Percentiles rank a stretch among this genome's conserved stretches.
These are phyloP conservation scores for Acanthamoeba divionensis DNA, from an alignment of 208 protist species.

Conservation along the genomic window DNA sequence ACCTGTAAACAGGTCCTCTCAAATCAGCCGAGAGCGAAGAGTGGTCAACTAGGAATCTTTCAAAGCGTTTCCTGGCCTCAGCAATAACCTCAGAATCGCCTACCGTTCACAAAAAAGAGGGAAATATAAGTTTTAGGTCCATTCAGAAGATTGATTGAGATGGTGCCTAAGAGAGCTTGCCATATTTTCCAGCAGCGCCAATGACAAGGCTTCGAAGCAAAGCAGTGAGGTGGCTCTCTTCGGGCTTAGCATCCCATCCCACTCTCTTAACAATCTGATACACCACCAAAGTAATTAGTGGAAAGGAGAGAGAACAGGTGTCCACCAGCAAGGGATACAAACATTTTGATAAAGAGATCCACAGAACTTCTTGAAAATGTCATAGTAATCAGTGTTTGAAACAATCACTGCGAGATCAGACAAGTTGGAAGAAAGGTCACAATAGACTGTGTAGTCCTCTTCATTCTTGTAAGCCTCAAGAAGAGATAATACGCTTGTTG, in stretches of 20 bases:
- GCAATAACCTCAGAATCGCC: neutral
- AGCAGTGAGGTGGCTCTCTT: neutral
- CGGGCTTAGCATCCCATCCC: slow-evolving; percentile 8
- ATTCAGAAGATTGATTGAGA: neutral
- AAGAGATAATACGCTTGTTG: neutral
- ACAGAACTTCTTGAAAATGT: neutral
- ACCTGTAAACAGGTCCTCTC: slow-evolving; percentile 18
- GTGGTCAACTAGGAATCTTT: neutral
- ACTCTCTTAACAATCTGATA: slow-evolving; percentile 30
- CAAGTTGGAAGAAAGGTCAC: slow-evolving; percentile 28
- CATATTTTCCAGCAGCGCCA: slow-evolving; percentile 22
- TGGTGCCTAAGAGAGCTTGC: neutral
- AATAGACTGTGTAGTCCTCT: slow-evolving; percentile 48
- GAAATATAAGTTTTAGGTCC: too few relatives aligned
- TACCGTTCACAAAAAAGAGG: neutral
- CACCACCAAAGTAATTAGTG: neutral
- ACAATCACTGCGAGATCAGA: neutral
- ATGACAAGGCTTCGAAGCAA: neutral
- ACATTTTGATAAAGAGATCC: neutral
- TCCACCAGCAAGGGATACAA: neutral
- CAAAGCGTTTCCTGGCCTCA: slow-evolving; percentile 24
- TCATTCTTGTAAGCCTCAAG: slow-evolving; percentile 38
- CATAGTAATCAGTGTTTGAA: slow-evolving; percentile 18
- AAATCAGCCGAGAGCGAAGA: slow-evolving; percentile 56
- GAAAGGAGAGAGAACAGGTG: neutral